Evolutionary conservation across 192 early-diverging fungal genomes (phyloP).

Genomic region (Helicostylum pulchrum): DNA sequence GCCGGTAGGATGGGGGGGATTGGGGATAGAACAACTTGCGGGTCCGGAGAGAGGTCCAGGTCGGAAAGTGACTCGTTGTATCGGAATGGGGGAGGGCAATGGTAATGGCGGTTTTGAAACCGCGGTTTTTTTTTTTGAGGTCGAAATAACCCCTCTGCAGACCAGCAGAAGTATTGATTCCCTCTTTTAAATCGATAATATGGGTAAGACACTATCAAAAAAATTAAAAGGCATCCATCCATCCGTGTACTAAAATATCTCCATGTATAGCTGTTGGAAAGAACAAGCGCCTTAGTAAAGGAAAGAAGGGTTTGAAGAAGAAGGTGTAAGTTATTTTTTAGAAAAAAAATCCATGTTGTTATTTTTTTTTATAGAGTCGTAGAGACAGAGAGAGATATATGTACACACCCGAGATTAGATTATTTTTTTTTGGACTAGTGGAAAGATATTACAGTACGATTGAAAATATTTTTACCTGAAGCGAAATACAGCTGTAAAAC

Average conservation of each 20-base stretch:
- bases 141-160: too few relatives aligned
- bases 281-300: conserved; percentile 81
- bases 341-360: too few relatives aligned
- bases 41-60: not conserved
- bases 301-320: conserved; percentile 89
- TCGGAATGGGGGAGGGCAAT: too few relatives aligned
- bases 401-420: not conserved
- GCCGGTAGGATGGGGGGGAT: too few relatives aligned
- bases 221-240: conserved; percentile 2
- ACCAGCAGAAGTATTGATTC: not conserved
- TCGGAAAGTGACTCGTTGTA: not conserved
- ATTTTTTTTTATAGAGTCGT: not conserved
- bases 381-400: not conserved
- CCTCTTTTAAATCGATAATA: conserved; percentile 2
- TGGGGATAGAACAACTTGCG: too few relatives aligned
- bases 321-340: conserved; percentile 63
- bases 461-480: too few relatives aligned
- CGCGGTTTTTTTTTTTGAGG: too few relatives aligned
- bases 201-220: not conserved
- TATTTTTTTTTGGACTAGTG: too few relatives aligned
- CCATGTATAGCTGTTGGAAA: conserved; percentile 62
- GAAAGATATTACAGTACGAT: not conserved
- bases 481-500: too few relatives aligned
- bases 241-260: not conserved
- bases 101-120: too few relatives aligned